Evolutionary conservation across 2,329 filamentous ascomycete species (phyloP).

Genomic region (Aspergillus ochraceoroseus): DNA sequence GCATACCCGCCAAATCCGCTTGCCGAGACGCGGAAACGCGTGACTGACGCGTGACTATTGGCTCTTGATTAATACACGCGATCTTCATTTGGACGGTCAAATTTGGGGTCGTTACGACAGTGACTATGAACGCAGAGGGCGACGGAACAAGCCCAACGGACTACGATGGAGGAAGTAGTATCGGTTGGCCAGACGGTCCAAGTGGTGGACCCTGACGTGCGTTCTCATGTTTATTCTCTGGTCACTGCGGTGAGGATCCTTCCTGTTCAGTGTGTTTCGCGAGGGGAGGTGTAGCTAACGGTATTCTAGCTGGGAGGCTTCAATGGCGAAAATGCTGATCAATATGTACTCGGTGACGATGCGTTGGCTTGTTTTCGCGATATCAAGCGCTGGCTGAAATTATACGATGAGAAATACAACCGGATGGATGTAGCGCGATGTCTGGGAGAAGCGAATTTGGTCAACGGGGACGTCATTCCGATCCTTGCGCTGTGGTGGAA

Average conservation of each 20-base stretch:
- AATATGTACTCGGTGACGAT: constrained; percentile 88
- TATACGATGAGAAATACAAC: constrained; percentile 90
- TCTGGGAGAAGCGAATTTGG: constrained; percentile 84
- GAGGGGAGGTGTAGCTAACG: constrained; percentile 3
- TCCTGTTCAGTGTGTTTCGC: constrained; percentile 17
- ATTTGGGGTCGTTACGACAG: constrained; percentile 5
- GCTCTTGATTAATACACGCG: constrained; percentile 6
- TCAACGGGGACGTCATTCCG: constrained; percentile 81
- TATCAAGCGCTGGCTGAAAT: constrained; percentile 88
- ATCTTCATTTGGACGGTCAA: not conserved
- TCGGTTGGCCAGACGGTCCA: constrained; percentile 45
- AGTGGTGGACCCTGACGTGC: constrained; percentile 83
- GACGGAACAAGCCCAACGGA: constrained; percentile 11
- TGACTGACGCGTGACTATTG: constrained; percentile 26
- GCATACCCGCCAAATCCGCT: constrained; percentile 8
- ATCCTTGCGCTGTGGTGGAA: constrained; percentile 81
- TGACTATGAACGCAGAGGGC: constrained; percentile 6
- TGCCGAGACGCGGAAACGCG: constrained; percentile 29
- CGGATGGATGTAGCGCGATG: constrained; percentile 93
- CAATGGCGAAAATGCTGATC: constrained; percentile 70
- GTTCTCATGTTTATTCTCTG: constrained; percentile 87
- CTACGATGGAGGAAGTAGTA: constrained; percentile 41
- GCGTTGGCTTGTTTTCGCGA: constrained; percentile 87
- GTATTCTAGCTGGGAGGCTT: constrained; percentile 70
- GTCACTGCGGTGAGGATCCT: constrained; percentile 72